phyloP scores from a whole-genome alignment of 768 basidiomycete species.

The Ramaria rubella region DNA sequence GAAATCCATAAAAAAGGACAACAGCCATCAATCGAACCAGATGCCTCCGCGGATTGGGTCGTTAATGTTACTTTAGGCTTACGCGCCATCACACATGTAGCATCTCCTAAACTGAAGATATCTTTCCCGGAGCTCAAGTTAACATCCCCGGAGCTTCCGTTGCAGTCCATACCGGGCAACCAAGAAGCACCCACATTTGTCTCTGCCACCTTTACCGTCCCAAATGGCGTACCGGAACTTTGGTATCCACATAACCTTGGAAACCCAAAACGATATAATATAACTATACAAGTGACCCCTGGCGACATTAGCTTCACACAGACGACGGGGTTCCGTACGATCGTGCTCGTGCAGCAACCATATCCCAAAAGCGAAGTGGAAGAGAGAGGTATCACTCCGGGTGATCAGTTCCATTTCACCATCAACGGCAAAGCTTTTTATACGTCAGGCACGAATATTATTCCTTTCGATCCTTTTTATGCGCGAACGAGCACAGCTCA shows the following conservation, averaged over 20 bases:
- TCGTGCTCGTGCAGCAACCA: constrained; percentile 43
- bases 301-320: constrained; percentile 33
- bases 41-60: constrained; percentile 47
- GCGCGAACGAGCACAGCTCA: constrained; percentile 40
- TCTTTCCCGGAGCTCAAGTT: constrained; percentile 43
- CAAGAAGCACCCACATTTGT: constrained; percentile 32
- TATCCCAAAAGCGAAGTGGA: constrained; percentile 40
- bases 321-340: constrained; percentile 54
- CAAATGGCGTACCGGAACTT: constrained; percentile 39
- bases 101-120: constrained; percentile 34
- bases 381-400: constrained; percentile 46
- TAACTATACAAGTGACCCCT: constrained; percentile 35
- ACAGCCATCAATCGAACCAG: constrained; percentile 36
- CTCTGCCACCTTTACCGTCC: constrained; percentile 39
- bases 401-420: constrained; percentile 56
- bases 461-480: constrained; percentile 58
- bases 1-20: constrained; percentile 52
- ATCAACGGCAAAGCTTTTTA: constrained; percentile 54
- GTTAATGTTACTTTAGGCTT: constrained; percentile 48
- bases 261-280: constrained; percentile 47
- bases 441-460: constrained; percentile 49
- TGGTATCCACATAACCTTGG: constrained; percentile 56
- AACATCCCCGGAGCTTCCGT: constrained; percentile 29
- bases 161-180: constrained; percentile 19
- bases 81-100: constrained; percentile 34